Evolutionary conservation across 2,329 filamentous ascomycete species (phyloP).

Genomic region (Pseudogymnoascus verrucosus): DNA sequence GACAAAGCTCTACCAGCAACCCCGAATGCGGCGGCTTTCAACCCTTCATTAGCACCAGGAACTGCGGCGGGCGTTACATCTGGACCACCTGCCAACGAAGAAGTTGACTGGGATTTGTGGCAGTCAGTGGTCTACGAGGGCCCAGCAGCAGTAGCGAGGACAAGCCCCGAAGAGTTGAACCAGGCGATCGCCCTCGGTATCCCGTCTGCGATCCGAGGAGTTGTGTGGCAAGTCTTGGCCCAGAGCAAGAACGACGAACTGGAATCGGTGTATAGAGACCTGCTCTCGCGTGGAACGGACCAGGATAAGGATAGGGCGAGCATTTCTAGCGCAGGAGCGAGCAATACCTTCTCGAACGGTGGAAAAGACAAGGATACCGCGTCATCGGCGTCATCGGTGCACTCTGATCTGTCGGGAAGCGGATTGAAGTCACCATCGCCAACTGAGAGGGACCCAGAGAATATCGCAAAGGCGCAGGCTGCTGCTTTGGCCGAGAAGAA

Average conservation of each 20-base stretch:
- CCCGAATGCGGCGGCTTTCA: constrained; percentile 55
- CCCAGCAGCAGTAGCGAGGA: constrained; percentile 76
- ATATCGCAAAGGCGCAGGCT: constrained; percentile 56
- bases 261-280: constrained; percentile 76
- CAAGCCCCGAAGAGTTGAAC: constrained; percentile 83
- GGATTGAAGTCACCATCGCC: constrained; percentile 50
- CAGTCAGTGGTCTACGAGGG: constrained; percentile 93
- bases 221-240: constrained; percentile 95
- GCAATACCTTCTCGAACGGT: constrained; percentile 44
- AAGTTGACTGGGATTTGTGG: constrained; percentile 99
- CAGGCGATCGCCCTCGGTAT: constrained; percentile 88
- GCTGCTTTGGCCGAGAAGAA: constrained; percentile 59
- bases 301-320: constrained; percentile 61
- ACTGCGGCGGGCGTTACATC: constrained; percentile 76
- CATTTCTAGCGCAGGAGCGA: constrained; percentile 34
- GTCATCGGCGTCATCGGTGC: constrained; percentile 79
- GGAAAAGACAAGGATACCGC: constrained; percentile 60
- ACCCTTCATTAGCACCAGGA: constrained; percentile 68
- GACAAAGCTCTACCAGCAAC: constrained; percentile 25
- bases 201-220: constrained; percentile 89
- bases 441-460: constrained; percentile 55
- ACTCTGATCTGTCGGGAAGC: constrained; percentile 65
- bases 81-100: constrained; percentile 61
- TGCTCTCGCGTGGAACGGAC: constrained; percentile 71
- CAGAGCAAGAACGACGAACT: constrained; percentile 91